phyloP scores from a whole-genome alignment of 371 early-diverging fungal species.

The Mucor irregularis region DNA sequence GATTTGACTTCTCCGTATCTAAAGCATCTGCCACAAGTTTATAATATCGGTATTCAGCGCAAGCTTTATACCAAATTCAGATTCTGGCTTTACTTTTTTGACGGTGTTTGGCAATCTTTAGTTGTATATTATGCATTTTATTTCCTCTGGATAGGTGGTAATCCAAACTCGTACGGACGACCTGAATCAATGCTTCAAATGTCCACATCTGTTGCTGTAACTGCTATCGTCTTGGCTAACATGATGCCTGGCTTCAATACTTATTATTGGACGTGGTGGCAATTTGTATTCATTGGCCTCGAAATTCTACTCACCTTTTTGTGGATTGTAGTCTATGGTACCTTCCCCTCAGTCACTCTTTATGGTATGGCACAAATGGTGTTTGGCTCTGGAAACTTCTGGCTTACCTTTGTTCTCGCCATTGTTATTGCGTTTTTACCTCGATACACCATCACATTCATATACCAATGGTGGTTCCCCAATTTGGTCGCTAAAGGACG shows the following conservation, averaged over 20 bases:
- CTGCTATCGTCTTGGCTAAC: conserved; percentile 70
- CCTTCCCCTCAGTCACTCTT: conserved; percentile 50
- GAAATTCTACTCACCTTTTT: conserved; percentile 50
- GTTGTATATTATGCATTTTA: conserved; percentile 65
- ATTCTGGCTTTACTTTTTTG: conserved; percentile 68
- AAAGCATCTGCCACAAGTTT: conserved; percentile 65
- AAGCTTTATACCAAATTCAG: conserved; percentile 57
- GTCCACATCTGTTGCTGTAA: conserved; percentile 65
- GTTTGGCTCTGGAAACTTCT: conserved; percentile 67
- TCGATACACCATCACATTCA: conserved; percentile 60
- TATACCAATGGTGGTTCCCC: conserved; percentile 66
- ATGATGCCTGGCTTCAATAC: conserved; percentile 73
- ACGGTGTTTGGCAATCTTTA: conserved; percentile 73
- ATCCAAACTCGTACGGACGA: conserved; percentile 43
- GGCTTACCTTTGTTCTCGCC: conserved; percentile 63
- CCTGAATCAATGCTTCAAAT: conserved; percentile 51
- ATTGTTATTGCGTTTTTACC: conserved; percentile 66
- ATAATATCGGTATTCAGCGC: conserved; percentile 64
- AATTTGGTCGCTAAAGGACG: conserved; percentile 73
- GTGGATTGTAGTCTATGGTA: conserved; percentile 62
- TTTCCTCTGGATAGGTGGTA: conserved; percentile 39
- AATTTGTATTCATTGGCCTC: conserved; percentile 45
- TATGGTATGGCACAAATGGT: conserved; percentile 63
- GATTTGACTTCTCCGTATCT: conserved; percentile 59
- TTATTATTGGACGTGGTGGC: conserved; percentile 77